Base-by-base conservation (phyloP, 495 filamentous ascomycete genomes). In the Penicillium crystallinum region DNA sequence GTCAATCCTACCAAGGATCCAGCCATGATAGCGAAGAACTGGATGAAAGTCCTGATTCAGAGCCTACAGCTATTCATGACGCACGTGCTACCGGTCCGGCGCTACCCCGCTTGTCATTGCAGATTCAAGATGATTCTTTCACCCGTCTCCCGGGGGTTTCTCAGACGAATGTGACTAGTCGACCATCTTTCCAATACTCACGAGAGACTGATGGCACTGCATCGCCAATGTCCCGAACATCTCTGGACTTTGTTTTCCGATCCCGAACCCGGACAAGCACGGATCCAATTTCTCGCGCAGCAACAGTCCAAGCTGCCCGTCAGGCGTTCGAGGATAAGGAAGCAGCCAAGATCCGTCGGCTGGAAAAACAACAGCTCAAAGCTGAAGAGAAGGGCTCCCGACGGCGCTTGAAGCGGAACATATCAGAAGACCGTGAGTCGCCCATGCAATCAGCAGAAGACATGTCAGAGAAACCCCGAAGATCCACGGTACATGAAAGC, bases 281-380 rank as follows among this genome's bases (percentile, higher is more conserved):
- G 10, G 78, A 83, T 53, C 73, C 80, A 6, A 59, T 75, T 15
- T 73, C 72, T 14, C 72, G 78, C 46, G 78, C 78, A 48, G 79
- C 78, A 18, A 74, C 74, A 9, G 72, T 83, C 6, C 76, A 77
- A 52, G 76, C 76, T 39, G 74, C 79, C 12, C 77, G 80, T 11
- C 74, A 75, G 52, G 79, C 80, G 3, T 84, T 82, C 55, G 67
- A 76, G 46, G 77, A 83, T 49, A 79, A 79, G 53, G 79, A 83
- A 58, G 79, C 70, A n/a, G 78, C 77, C 8, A 83, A 85, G 54
- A 74, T 71, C 19, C 73, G 70, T 23, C 79, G 81, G 47, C 66
- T 78, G 38, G 77, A 82, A 49, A 70, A 79, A 52, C 77, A 79
- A 46, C 80, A 77, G 41, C 68, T 71, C 45, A 80, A 79, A 68